A percentile compares a stretch with the other conserved stretches of the same genome.
Conservation (phyloP, 257 asterid species). For the Rhazya stricta region DNA sequence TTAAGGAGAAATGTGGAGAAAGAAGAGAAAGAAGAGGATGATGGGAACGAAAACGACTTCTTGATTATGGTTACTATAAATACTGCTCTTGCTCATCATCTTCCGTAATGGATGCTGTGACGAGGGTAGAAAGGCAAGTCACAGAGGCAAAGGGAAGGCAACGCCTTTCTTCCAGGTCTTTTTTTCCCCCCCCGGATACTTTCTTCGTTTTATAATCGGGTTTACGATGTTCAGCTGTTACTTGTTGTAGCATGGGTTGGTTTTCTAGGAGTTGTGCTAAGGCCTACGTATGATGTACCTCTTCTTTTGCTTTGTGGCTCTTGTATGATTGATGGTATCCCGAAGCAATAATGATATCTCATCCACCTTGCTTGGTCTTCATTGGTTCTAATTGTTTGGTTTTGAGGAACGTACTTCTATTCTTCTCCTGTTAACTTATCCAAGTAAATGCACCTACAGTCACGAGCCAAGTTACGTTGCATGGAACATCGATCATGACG, state of each 20-base stretch:
- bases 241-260: too few relatives aligned
- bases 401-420: neutral
- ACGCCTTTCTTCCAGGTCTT: constrained; percentile 60
- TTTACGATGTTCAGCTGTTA: too few relatives aligned
- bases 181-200: neutral
- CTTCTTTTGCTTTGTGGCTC: neutral
- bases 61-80: neutral
- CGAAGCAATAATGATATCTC: neutral
- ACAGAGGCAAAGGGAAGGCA: constrained; percentile 64
- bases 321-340: neutral
- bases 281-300: neutral
- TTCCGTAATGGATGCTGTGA: neutral
- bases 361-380: neutral
- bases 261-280: neutral
- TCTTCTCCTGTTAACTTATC: neutral
- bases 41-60: constrained; percentile 6
- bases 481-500: too few relatives aligned
- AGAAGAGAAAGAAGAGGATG: constrained; percentile 35
- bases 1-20: constrained; percentile 15
- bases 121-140: constrained; percentile 46
- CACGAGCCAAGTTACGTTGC: neutral
- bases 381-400: neutral
- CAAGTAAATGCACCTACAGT: neutral
- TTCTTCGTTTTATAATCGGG: neutral
- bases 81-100: constrained; percentile 17